phyloP scores from a whole-genome alignment of 2,329 filamentous ascomycete genomes.

The Thielaviopsis ethacetica region DNA sequence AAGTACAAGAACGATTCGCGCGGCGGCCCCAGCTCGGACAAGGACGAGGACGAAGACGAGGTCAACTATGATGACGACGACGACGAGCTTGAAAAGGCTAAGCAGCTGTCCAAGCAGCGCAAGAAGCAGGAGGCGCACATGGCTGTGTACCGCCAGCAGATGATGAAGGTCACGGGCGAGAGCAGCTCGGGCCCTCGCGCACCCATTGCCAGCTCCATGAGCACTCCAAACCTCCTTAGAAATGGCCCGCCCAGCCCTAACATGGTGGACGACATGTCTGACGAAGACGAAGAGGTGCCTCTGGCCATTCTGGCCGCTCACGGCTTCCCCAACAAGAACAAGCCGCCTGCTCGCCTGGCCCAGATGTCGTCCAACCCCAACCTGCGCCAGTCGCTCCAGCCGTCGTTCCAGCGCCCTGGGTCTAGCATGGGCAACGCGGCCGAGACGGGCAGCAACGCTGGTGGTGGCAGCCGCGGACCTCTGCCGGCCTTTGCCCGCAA shows the following conservation, averaged over 20 bases:
- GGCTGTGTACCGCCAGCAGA: constrained; percentile 78
- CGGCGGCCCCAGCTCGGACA: constrained; percentile 22
- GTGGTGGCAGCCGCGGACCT: constrained; percentile 20
- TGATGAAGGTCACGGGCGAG: constrained; percentile 81
- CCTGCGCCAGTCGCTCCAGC: constrained; percentile 36
- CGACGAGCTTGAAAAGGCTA: constrained; percentile 58
- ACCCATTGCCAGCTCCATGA: constrained; percentile 39
- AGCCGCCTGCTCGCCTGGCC: constrained; percentile 52
- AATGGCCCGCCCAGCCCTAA: constrained; percentile 18
- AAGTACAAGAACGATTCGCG: constrained; percentile 50
- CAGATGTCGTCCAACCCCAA: constrained; percentile 56
- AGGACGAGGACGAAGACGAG: constrained; percentile 47
- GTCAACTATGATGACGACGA: constrained; percentile 57
- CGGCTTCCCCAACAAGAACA: constrained; percentile 66
- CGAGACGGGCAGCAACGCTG: constrained; percentile 13
- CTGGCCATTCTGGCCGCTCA: constrained; percentile 76
- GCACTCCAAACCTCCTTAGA: constrained; percentile 41
- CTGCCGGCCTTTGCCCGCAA: constrained; percentile 72
- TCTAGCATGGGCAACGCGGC: constrained; percentile 26
- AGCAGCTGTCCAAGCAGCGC: constrained; percentile 56
- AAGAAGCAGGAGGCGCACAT: constrained; percentile 83
- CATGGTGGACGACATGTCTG: constrained; percentile 35
- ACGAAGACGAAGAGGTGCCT: constrained; percentile 80
- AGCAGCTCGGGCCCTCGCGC: constrained; percentile 27
- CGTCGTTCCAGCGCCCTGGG: constrained; percentile 26